Base-by-base conservation (phyloP, 768 basidiomycete species). In the Phaffia australis region DNA sequence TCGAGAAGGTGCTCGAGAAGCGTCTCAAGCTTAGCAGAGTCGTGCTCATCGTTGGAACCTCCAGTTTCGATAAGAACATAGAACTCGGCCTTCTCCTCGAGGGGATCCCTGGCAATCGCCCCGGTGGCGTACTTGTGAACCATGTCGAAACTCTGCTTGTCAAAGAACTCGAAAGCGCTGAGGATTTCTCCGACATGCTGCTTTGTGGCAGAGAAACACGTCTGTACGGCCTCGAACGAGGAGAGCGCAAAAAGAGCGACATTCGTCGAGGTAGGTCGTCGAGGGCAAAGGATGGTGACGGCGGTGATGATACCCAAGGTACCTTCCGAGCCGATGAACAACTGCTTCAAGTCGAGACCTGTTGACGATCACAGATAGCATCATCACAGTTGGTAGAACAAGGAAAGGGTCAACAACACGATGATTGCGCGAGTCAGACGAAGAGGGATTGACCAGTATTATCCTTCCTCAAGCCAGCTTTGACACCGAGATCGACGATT, bases 291-390 rank as follows among this genome's bases (percentile, higher is more conserved):
- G 73, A 99, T 93, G 3, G 93, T 95, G 49, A 97, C 88, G 27
- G 83, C 95, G 15, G 95, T 99, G 68, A 99, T 85, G 64, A 99
- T 81, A 55, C 95, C 95, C 27, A 99, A 85, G 0, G 94, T 97
- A 60, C 95, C 95, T 75, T 99, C 95, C 7, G 88, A 86, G 16
- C 95, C 95, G 71, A 99, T 95, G 78, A 98, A 99, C 21, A 99
- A 82, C 73, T 99, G 95, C 77, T 99, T 98, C 56, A 99, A 81
- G 76, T 99, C 95, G 75, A 95, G 97, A 16, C 95, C 94, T 91
- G 71, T 49, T 27, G n/a, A 21, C 50, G 27, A 55, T 30, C 7
- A 56, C 42, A 25, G 32, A 63, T 48, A 48, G 15, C 48, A 63
- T 56, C 19, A 42, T 42, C 35, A 23, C 19, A 23, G 32, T 16